These are phyloP conservation scores for Escovopsis sp. DNA, from an alignment of 2,329 filamentous ascomycete species.

Conservation along the genomic window DNA sequence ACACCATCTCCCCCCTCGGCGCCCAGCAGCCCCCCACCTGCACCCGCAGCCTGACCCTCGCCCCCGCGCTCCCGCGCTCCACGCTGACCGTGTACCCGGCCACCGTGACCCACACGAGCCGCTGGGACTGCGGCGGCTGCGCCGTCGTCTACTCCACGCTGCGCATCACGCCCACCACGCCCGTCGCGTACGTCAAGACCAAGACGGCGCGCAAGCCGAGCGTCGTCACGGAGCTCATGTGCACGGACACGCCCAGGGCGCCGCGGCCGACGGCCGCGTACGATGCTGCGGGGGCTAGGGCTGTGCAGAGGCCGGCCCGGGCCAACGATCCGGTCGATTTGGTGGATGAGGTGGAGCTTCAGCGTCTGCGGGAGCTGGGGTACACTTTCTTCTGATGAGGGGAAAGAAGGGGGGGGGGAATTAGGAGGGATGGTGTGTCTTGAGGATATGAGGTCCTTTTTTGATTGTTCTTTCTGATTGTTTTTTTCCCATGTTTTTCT, in stretches of 20 bases:
- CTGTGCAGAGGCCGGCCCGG: background rate
- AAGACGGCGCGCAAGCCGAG: slow-evolving; percentile 1
- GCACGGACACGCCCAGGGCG: background rate
- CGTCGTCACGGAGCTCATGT: slow-evolving; percentile 2
- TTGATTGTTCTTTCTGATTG: too few species aligned
- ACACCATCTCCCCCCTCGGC: background rate
- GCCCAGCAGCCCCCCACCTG: slow-evolving; percentile 1
- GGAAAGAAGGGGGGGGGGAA: too few species aligned
- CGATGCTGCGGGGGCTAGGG: background rate
- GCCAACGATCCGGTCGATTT: background rate
- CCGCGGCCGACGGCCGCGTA: background rate
- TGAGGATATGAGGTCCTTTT: too few species aligned
- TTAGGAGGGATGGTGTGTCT: too few species aligned
- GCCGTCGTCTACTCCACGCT: slow-evolving; percentile 6
- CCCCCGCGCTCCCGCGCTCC: slow-evolving; percentile 2
- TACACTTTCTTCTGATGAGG: too few species aligned
- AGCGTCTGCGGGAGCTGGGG: too few species aligned
- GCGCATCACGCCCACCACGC: slow-evolving; percentile 2
- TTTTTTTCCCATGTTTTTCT: too few species aligned
- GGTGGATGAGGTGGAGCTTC: too few species aligned
- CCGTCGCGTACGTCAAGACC: slow-evolving; percentile 1
- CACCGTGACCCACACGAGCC: slow-evolving; percentile 5
- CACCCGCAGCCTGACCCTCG: slow-evolving; percentile 2
- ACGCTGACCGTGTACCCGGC: slow-evolving; percentile 4
- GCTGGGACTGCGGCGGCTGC: slow-evolving; percentile 5